These are phyloP conservation scores for Fusarium annulatum DNA, from an alignment of 2,329 filamentous ascomycete genomes.

Conservation along the genomic window DNA sequence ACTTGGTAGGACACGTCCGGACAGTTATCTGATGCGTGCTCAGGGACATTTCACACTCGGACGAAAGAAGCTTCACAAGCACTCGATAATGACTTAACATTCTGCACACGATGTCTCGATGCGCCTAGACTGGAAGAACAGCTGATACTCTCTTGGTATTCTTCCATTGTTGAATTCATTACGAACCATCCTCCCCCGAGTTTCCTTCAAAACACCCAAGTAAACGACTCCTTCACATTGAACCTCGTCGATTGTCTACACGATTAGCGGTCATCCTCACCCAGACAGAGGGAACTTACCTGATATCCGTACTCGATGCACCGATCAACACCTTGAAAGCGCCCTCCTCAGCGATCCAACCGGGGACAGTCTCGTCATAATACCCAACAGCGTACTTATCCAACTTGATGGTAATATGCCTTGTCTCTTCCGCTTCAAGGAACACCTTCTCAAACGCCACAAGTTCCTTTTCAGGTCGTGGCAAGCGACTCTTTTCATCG, in stretches of 20 bases:
- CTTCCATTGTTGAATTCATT: background rate
- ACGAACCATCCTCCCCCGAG: no score
- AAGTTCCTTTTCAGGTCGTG: slow-evolving; percentile 76
- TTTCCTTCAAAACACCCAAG: slow-evolving; percentile 67
- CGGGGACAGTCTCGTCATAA: slow-evolving; percentile 68
- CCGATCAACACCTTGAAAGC: slow-evolving; percentile 70
- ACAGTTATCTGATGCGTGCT: background rate
- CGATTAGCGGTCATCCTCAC: no score
- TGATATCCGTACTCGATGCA: slow-evolving; percentile 71
- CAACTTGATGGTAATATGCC: slow-evolving; percentile 58
- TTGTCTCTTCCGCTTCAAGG: slow-evolving; percentile 66
- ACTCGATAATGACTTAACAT: background rate
- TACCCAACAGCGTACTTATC: slow-evolving; percentile 68
- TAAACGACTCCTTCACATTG: slow-evolving; percentile 72
- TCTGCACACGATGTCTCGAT: background rate
- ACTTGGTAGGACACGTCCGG: background rate
- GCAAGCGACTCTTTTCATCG: slow-evolving; percentile 71
- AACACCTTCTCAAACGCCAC: slow-evolving; percentile 75
- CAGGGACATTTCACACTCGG: background rate
- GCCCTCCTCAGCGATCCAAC: slow-evolving; percentile 75
- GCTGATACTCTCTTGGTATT: background rate
- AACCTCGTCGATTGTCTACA: slow-evolving; percentile 62
- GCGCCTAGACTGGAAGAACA: background rate
- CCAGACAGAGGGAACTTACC: no score
- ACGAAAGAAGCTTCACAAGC: background rate